Evolutionary conservation across 345 rosid species (phyloP).

Genomic region (Chamaenerion angustifolium): DNA sequence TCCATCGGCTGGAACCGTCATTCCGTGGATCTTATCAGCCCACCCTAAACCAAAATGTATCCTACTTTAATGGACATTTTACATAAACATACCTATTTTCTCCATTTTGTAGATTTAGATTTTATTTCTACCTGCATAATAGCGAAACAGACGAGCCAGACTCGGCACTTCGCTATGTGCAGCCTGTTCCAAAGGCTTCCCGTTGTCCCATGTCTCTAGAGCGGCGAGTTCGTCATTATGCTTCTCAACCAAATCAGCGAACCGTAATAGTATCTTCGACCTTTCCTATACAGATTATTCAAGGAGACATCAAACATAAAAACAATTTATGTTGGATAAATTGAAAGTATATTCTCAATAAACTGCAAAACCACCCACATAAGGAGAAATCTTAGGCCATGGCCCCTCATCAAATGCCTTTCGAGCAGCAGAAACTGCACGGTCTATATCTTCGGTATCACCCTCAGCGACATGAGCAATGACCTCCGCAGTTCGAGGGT

Average conservation of each 20-base stretch:
- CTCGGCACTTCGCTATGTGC: slow-evolving; percentile 46
- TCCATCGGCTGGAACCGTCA: slow-evolving; percentile 49
- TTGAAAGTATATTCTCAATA: not conserved
- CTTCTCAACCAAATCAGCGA: slow-evolving; percentile 83
- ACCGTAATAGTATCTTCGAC: slow-evolving; percentile 47
- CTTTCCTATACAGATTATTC: slow-evolving; percentile 52
- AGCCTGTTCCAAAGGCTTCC: slow-evolving; percentile 75
- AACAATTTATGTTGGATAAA: not conserved
- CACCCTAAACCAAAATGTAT: slow-evolving; percentile 24
- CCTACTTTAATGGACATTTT: not conserved
- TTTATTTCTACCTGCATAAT: slow-evolving; percentile 75
- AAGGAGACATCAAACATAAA: not conserved
- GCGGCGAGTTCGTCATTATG: slow-evolving; percentile 76
- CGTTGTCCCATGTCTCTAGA: slow-evolving; percentile 90
- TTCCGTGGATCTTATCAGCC: slow-evolving; percentile 58
- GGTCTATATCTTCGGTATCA: slow-evolving; percentile 48
- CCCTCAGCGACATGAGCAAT: slow-evolving; percentile 64
- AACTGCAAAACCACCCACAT: slow-evolving; percentile 18
- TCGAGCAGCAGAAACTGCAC: slow-evolving; percentile 63
- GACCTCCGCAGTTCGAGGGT: slow-evolving; percentile 60
- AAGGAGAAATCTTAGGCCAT: slow-evolving; percentile 62
- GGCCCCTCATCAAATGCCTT: slow-evolving; percentile 73
- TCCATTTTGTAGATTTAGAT: too few species aligned
- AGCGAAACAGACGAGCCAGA: slow-evolving; percentile 62
- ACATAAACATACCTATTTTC: too few species aligned